A percentile compares a stretch with the other conserved stretches of the same genome.
phyloP scores from a whole-genome alignment of 2,329 filamentous ascomycete species.

The Fusarium vanettenii region DNA sequence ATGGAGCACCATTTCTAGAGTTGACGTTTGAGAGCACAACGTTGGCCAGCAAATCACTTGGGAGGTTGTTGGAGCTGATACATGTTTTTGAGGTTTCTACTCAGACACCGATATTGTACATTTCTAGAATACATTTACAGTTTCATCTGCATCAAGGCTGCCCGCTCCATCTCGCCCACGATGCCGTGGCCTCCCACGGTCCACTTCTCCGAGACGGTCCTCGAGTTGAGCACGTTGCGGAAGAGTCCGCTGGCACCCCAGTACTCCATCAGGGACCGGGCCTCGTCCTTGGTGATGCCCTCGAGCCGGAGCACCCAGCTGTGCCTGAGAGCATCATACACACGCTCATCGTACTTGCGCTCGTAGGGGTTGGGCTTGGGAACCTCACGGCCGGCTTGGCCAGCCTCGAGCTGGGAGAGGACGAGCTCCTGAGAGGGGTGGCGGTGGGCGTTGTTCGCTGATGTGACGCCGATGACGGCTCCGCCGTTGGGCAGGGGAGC shows the following conservation, averaged over 20 bases:
- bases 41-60: not conserved
- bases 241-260: slow-evolving; percentile 89
- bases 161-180: slow-evolving; percentile 86
- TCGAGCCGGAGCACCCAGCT: slow-evolving; percentile 68
- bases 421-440: slow-evolving; percentile 76
- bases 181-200: slow-evolving; percentile 82
- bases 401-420: slow-evolving; percentile 67
- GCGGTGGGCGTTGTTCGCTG: slow-evolving; percentile 74
- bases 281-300: slow-evolving; percentile 79
- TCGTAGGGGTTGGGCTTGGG: slow-evolving; percentile 64
- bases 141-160: slow-evolving; percentile 62
- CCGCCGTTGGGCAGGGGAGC: slow-evolving; percentile 76
- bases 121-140: slow-evolving; percentile 51
- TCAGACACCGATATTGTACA: slow-evolving; percentile 45
- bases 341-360: slow-evolving; percentile 67
- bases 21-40: not conserved
- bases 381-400: slow-evolving; percentile 50
- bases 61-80: slow-evolving; percentile 11
- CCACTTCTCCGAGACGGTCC: slow-evolving; percentile 84
- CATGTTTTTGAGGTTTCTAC: slow-evolving; percentile 27
- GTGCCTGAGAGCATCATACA: slow-evolving; percentile 63
- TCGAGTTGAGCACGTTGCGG: slow-evolving; percentile 75
- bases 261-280: slow-evolving; percentile 88
- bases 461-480: slow-evolving; percentile 79
- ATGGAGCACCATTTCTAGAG: not conserved